A percentile compares a stretch with the other conserved stretches of the same genome.
Conservation (phyloP, 768 basidiomycete genomes). For the Megacollybia marginata region DNA sequence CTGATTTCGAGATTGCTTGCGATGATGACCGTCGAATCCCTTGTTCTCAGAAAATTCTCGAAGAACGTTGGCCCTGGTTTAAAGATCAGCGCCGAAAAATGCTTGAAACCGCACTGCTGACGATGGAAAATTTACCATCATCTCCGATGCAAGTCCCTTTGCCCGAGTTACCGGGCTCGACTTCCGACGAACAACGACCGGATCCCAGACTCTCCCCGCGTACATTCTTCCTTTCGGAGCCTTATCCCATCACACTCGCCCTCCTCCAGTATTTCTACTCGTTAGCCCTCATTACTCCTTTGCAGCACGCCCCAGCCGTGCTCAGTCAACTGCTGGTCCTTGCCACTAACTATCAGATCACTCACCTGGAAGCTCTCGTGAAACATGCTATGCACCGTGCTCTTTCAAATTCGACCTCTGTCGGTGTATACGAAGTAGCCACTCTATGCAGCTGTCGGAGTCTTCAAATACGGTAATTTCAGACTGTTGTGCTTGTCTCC, state of each 20-base stretch:
- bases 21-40: constrained; percentile 81
- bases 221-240: constrained; percentile 75
- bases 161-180: constrained; percentile 51
- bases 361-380: constrained; percentile 71
- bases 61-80: constrained; percentile 97
- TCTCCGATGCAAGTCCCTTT: constrained; percentile 57
- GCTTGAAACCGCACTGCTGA: constrained; percentile 45
- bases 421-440: constrained; percentile 92
- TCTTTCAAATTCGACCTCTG: constrained; percentile 76
- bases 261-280: constrained; percentile 94
- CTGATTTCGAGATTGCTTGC: constrained; percentile 90
- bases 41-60: constrained; percentile 79
- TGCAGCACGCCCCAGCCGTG: constrained; percentile 88
- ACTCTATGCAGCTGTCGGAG: constrained; percentile 85
- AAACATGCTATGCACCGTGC: constrained; percentile 92
- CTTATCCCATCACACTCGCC: constrained; percentile 83
- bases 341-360: constrained; percentile 73
- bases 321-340: constrained; percentile 82
- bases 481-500: constrained; percentile 11
- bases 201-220: constrained; percentile 81
- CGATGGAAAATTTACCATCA: constrained; percentile 51
- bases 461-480: constrained; percentile 72
- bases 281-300: constrained; percentile 74
- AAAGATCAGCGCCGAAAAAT: constrained; percentile 58
- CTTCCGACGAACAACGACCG: constrained; percentile 44